Conservation (phyloP, 371 early-diverging fungal species). For the Massospora cicadina region DNA sequence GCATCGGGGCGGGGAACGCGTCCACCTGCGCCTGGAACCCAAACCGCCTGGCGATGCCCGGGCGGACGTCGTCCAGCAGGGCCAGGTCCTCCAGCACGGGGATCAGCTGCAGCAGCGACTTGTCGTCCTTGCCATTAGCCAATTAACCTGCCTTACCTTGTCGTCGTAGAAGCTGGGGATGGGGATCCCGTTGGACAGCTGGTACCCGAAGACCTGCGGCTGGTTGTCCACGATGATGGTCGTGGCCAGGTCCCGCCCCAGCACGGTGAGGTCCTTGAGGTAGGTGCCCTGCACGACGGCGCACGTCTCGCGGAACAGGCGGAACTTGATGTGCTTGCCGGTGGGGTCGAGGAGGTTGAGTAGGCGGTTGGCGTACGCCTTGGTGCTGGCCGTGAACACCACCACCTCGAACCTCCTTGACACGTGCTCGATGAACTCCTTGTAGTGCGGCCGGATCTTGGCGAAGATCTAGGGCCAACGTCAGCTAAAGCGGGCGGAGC, state of each 20-base stretch:
- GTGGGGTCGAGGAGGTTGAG: constrained; percentile 39
- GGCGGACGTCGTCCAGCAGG: constrained; percentile 40
- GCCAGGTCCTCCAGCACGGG: constrained; percentile 30
- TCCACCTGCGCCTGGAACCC: neutral
- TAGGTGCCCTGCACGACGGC: constrained; percentile 39
- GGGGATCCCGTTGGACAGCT: constrained; percentile 47
- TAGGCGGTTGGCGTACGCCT: constrained; percentile 43
- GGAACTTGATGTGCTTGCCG: constrained; percentile 24
- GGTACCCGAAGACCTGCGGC: constrained; percentile 34
- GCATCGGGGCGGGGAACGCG: neutral
- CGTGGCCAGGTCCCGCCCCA: constrained; percentile 41
- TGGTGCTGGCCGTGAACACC: constrained; percentile 55
- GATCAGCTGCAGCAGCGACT: constrained; percentile 31
- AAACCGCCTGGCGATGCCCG: constrained; percentile 16
- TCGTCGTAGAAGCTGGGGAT: constrained; percentile 53
- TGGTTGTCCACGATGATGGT: constrained; percentile 48
- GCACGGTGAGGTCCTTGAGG: constrained; percentile 42
- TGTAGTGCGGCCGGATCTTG: constrained; percentile 22
- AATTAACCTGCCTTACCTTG: constrained; percentile 3
- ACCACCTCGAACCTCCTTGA: constrained; percentile 45
- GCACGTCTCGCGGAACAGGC: constrained; percentile 48
- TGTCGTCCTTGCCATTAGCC: constrained; percentile 18
- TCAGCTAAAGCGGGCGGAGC: no score
- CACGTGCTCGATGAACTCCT: constrained; percentile 26
- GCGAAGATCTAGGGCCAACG: constrained; percentile 32